Base-by-base conservation (phyloP, 768 basidiomycete species). In the Xerocomellus amylosporus region DNA sequence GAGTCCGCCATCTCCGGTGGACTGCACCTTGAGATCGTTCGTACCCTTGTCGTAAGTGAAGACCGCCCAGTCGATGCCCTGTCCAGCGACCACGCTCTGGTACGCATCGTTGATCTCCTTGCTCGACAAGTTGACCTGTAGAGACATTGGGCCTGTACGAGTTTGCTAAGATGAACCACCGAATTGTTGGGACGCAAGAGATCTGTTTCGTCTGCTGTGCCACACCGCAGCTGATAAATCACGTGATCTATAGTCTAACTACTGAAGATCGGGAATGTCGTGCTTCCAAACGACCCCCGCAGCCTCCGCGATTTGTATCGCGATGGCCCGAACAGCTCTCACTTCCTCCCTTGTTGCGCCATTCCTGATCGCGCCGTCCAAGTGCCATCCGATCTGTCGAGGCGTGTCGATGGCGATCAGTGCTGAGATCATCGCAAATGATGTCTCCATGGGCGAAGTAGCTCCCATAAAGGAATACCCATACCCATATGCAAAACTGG, bases 1-100 rank as follows among this genome's bases (percentile, higher is more conserved):
- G 12, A 98, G 78, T 1, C 93, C 92, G n/a, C 88, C 90, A 51
- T 76, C 77, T n/a, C 94, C 94, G 2, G 85, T 88, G 4, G 81
- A 78, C 66, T 95, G 93, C 3, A 95, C 87, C 63, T 91, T 93
- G 51, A 96, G 78, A 71, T 94, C 91, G 64, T 92, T 94, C 1
- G 85, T 80, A 9, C 86, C 87, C 58, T 82, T 85, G 64, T 89
- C 88, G 62, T 91, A 92, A 0, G 91, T 89, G 62, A 88, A 84
- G 31, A 92, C 76, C 4, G 77, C 83, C 90, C 90, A 92, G 63
- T 92, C 84, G 61, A 87, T 86, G 20, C 78, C 80, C 13, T 73
- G 78, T 30, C 78, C 80, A 58, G 85, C 82, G 62, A 93, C 69
- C 46, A 93, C 82, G 63, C 86, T 79, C 65, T 88, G 79, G 73